phyloP scores from a whole-genome alignment of 2,329 filamentous ascomycete species.

The Allantophomopsis lycopodina region DNA sequence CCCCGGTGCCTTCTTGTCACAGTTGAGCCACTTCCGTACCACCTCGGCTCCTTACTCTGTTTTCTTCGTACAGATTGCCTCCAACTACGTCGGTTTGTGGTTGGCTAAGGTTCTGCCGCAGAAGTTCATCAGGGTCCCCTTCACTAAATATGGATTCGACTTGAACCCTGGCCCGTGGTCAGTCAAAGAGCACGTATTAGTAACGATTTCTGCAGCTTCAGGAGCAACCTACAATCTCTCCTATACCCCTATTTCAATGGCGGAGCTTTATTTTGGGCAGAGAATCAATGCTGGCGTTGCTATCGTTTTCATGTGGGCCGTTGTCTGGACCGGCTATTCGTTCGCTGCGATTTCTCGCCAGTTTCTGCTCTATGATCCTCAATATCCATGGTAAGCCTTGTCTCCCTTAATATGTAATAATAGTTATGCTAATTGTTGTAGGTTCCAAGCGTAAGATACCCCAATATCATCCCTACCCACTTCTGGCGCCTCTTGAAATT shows the following conservation, averaged over 20 bases:
- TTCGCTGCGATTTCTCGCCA: slow-evolving; percentile 43
- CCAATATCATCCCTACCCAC: too few relatives aligned
- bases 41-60: slow-evolving; percentile 39
- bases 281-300: slow-evolving; percentile 36
- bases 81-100: slow-evolving; percentile 30
- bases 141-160: slow-evolving; percentile 25
- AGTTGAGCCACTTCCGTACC: slow-evolving; percentile 41
- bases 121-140: slow-evolving; percentile 27
- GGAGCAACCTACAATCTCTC: slow-evolving; percentile 36
- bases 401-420: not conserved
- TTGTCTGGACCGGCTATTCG: slow-evolving; percentile 43
- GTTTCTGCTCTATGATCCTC: slow-evolving; percentile 42
- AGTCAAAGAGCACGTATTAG: slow-evolving; percentile 16
- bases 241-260: slow-evolving; percentile 36
- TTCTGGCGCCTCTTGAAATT: too few relatives aligned
- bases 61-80: slow-evolving; percentile 43
- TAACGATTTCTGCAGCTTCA: slow-evolving; percentile 32
- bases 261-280: slow-evolving; percentile 41
- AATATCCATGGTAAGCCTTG: slow-evolving; percentile 31
- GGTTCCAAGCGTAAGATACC: slow-evolving; percentile 25
- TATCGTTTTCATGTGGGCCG: slow-evolving; percentile 46
- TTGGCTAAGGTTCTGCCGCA: slow-evolving; percentile 28
- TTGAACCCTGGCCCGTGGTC: slow-evolving; percentile 16
- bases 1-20: slow-evolving; percentile 41
- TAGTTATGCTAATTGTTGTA: slow-evolving; percentile 16